phyloP scores from a whole-genome alignment of 345 rosid species.

The Garcia nutans region DNA sequence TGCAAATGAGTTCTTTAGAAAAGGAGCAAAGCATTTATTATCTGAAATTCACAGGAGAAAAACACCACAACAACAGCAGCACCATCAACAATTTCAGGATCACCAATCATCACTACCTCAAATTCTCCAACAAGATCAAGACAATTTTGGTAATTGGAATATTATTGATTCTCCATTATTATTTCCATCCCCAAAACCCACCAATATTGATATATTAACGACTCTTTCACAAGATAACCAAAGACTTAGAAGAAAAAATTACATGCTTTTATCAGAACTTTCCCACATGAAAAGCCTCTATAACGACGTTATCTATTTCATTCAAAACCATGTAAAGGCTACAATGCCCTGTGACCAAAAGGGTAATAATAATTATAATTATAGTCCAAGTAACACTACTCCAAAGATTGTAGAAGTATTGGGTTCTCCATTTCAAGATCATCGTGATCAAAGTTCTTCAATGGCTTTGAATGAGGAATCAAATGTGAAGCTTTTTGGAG shows the following conservation, averaged over 20 bases:
- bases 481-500: slow-evolving; percentile 51
- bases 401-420: slow-evolving; percentile 26
- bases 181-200: slow-evolving; percentile 16
- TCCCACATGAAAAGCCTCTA: slow-evolving; percentile 58
- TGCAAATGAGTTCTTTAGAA: slow-evolving; percentile 54
- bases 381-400: background rate
- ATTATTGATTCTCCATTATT: slow-evolving; percentile 15
- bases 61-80: slow-evolving; percentile 35
- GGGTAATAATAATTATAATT: no score
- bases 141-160: slow-evolving; percentile 14
- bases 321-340: slow-evolving; percentile 58
- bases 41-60: slow-evolving; percentile 60
- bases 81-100: slow-evolving; percentile 5
- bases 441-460: slow-evolving; percentile 13
- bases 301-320: slow-evolving; percentile 59
- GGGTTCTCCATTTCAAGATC: slow-evolving; percentile 30
- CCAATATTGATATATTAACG: slow-evolving; percentile 26
- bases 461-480: slow-evolving; percentile 25
- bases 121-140: slow-evolving; percentile 21
- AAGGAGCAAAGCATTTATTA: slow-evolving; percentile 54
- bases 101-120: slow-evolving; percentile 20
- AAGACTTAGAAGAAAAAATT: slow-evolving; percentile 46
- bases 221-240: slow-evolving; percentile 54
- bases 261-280: slow-evolving; percentile 54
- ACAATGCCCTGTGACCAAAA: background rate